These are phyloP conservation scores for Cladosporium colombiae DNA, from an alignment of 2,329 filamentous ascomycete genomes.

Conservation along the genomic window DNA sequence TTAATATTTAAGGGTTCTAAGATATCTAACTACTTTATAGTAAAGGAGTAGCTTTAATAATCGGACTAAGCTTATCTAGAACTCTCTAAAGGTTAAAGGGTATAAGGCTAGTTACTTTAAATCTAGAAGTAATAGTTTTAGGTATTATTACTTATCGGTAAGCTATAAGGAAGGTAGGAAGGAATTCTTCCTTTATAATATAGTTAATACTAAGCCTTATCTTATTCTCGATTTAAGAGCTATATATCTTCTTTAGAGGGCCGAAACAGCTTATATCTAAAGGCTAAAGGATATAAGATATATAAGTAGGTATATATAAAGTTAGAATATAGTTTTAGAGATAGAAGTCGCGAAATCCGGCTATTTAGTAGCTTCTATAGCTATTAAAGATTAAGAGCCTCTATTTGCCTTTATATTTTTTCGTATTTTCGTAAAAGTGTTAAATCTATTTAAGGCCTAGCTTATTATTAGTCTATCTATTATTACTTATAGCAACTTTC, in stretches of 20 bases:
- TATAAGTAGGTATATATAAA: conserved; percentile 5
- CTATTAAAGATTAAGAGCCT: conserved; percentile 14
- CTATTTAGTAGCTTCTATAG: background rate
- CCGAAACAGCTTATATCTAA: conserved; percentile 7
- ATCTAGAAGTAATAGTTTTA: background rate
- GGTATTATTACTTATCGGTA: background rate
- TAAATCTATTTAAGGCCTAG: conserved; percentile 14
- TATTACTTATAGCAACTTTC: conserved; percentile 13
- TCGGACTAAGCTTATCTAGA: background rate
- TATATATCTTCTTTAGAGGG: background rate
- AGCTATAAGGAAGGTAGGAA: conserved; percentile 1
- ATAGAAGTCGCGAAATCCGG: background rate
- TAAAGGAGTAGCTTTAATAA: conserved; percentile 1
- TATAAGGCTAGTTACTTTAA: background rate
- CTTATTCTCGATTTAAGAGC: background rate
- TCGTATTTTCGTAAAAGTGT: conserved; percentile 14
- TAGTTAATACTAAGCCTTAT: conserved; percentile 9
- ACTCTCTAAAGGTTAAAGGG: background rate
- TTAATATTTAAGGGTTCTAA: too few species aligned
- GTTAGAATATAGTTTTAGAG: conserved; percentile 11
- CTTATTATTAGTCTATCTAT: conserved; percentile 10
- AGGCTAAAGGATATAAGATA: conserved; percentile 2
- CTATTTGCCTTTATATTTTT: conserved; percentile 4
- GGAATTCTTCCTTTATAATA: conserved; percentile 8
- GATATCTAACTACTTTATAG: background rate